Evolutionary conservation across 495 filamentous ascomycete genomes (phyloP).

Genomic region (Aspergillus homomorphus): DNA sequence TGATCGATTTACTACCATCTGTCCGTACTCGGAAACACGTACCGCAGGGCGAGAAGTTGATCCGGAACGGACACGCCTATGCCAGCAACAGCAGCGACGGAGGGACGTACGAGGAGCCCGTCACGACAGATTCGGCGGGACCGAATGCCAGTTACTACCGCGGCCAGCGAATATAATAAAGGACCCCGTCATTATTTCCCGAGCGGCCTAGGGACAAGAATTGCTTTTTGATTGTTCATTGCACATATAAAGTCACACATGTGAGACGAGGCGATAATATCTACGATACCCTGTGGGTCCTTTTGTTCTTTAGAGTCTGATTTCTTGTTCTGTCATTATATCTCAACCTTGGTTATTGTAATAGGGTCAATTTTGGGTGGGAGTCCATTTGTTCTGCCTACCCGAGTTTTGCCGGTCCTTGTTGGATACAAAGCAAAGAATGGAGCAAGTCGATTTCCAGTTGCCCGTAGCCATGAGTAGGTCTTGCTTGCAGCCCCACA

Average conservation of each 20-base stretch:
- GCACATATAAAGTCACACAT: neutral
- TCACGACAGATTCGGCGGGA: conserved; percentile 40
- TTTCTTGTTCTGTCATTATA: neutral
- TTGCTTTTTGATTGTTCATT: neutral
- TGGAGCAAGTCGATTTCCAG: too few species aligned
- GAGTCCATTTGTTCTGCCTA: too few species aligned
- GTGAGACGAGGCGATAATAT: neutral
- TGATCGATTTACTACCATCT: conserved; percentile 82
- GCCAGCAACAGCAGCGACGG: conserved; percentile 9
- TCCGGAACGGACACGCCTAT: conserved; percentile 10
- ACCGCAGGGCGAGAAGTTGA: conserved; percentile 45
- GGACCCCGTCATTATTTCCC: neutral
- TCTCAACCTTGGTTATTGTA: neutral
- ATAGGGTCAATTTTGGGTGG: too few species aligned
- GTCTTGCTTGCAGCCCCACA: too few species aligned
- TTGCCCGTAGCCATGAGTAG: too few species aligned
- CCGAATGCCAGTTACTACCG: conserved; percentile 32
- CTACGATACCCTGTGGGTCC: neutral
- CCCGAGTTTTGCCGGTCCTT: too few species aligned
- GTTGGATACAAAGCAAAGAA: too few species aligned
- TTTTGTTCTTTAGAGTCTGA: neutral
- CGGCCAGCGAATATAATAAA: conserved; percentile 23
- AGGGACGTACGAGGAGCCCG: conserved; percentile 34
- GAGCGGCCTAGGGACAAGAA: neutral
- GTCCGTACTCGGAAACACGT: conserved; percentile 57